Percentiles rank a stretch among this genome's conserved stretches.
These are phyloP conservation scores for Parastagonospora nodorum DNA, from an alignment of 2,329 filamentous ascomycete species.

Conservation along the genomic window DNA sequence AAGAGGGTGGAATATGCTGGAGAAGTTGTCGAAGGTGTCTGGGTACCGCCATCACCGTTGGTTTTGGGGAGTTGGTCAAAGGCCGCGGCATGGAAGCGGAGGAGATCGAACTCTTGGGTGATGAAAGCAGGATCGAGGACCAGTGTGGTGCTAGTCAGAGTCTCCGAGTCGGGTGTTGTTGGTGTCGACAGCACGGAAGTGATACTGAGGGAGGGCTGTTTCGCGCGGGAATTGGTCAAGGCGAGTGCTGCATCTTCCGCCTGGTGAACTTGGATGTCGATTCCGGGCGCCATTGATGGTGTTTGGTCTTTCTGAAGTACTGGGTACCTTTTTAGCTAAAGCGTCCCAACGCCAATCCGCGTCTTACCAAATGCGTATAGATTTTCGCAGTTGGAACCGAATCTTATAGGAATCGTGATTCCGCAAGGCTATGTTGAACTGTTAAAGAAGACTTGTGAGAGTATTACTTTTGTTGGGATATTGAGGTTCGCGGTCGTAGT, in stretches of 20 bases:
- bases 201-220: background rate
- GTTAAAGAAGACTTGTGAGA: background rate
- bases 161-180: background rate
- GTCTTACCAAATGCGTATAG: too few species aligned
- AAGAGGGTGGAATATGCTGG: constrained; percentile 50
- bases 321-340: background rate
- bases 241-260: background rate
- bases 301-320: background rate
- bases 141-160: background rate
- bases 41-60: background rate
- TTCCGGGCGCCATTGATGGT: background rate
- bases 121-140: constrained; percentile 31
- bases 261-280: background rate
- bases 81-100: constrained; percentile 43
- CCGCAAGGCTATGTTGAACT: too few species aligned
- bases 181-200: background rate
- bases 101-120: constrained; percentile 37
- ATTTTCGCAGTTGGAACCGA: too few species aligned
- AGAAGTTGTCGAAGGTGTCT: background rate
- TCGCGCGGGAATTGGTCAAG: background rate
- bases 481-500: background rate
- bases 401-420: too few species aligned
- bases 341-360: too few species aligned
- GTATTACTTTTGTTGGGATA: too few species aligned
- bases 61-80: constrained; percentile 26